Base-by-base conservation (phyloP, 306 rosid genomes). In the Gleditsia sinensis region DNA sequence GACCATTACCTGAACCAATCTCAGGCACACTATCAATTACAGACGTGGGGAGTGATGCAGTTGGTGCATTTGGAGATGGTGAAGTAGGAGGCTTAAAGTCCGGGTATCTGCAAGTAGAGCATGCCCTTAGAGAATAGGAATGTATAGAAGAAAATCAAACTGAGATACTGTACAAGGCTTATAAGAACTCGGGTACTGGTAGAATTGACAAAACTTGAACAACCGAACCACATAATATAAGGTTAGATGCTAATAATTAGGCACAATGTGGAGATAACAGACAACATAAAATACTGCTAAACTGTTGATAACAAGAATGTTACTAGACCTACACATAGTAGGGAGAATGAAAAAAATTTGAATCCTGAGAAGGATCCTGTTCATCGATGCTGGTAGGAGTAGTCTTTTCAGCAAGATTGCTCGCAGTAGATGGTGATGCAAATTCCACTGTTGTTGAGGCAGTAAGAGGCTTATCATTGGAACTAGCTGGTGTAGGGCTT, bases 1-100 rank as follows among this genome's bases (percentile, higher is more conserved):
- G 72, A 75, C 88, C 86, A 75, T 79, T 83, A 67, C 69, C 55
- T 27, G 86, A 64, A 34, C 56, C 72, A 1, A 55, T 36, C 66
- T 77, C 39, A 2, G 75, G 67, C 32, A 67, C 82, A 10, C n/a
- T 75, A 37, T 56, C 81, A 16, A 8, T 58, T 36, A 75, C 49
- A 14, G 84, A 74, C 50, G 75, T 42, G 57, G 93, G 67, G 25
- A 71, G 55, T 37, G 80, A 81, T 75, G 42, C 10, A 50, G 7
- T 54, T 25, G 94, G 91, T 77, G 76, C 80, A 84, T 34, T 86
- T 13, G 96, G 96, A 85, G 92, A 82, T 40, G 98, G 96, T 64
- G 94, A 87, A 55, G 90, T 67, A 20, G 98, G 92, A 68, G 96
- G 96, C 91, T 92, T 92, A 17, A 92, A 80, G 75, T 88, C 86